phyloP scores from a whole-genome alignment of 1,284 basidiomycete species.

The Amylostereum areolatum region DNA sequence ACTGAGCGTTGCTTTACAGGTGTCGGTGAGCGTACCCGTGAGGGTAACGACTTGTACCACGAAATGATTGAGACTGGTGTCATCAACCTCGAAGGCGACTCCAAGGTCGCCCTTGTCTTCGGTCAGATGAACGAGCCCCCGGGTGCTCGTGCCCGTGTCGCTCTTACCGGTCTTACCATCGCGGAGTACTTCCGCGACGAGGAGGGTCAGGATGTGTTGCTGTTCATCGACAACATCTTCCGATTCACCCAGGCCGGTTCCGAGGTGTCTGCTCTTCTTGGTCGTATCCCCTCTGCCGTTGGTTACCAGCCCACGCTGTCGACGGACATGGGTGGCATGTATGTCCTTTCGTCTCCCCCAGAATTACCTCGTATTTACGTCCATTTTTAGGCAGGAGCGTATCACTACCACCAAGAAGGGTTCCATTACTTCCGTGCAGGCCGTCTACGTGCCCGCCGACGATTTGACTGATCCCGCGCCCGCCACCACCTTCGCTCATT shows the following conservation, averaged over 20 bases:
- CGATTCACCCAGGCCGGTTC: conserved; percentile 99
- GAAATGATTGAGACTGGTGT: conserved; percentile 99
- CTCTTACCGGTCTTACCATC: conserved; percentile 96
- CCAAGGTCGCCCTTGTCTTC: conserved; percentile 99
- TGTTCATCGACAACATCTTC: conserved; percentile 99
- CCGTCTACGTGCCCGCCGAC: conserved; percentile 99
- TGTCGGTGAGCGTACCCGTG: conserved; percentile 99
- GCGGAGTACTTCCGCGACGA: conserved; percentile 99
- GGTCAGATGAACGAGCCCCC: conserved; percentile 99
- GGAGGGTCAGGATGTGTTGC: conserved; percentile 98
- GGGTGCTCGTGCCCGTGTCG: conserved; percentile 99
- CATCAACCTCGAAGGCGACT: conserved; percentile 98
- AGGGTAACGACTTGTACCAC: conserved; percentile 99
- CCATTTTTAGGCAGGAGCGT: conserved; percentile 77
- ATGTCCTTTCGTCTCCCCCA: conserved; percentile 27
- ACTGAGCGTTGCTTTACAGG: conserved; percentile 37
- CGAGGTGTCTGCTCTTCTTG: conserved; percentile 98
- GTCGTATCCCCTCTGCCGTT: conserved; percentile 99
- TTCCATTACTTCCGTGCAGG: conserved; percentile 99
- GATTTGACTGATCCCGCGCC: conserved; percentile 99
- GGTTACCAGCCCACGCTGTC: conserved; percentile 99
- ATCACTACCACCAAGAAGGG: conserved; percentile 99
- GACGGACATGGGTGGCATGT: conserved; percentile 99
- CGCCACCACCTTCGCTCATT: conserved; percentile 98
- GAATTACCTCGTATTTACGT: conserved; percentile 1